Base-by-base conservation (phyloP, 257 asterid species). In the Nicotiana attenuata region DNA sequence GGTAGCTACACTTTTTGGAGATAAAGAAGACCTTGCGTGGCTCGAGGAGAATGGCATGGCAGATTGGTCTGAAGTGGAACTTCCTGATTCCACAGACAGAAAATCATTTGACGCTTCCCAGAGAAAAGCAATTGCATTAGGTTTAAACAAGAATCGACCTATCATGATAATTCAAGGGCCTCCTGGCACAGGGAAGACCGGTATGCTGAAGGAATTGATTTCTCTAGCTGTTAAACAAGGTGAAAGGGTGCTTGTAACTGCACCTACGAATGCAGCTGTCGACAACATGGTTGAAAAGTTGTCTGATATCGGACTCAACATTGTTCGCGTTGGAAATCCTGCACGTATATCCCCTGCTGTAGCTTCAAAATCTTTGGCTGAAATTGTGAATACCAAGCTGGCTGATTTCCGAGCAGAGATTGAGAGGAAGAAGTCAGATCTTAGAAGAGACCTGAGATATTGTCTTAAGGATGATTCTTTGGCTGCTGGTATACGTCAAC, bases 401-500 rank as follows among this genome's bases (percentile, higher is more conserved):
- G 90, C 90, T 61, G 97, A 90, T 86, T 95, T 92, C 87, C 93
- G 63, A 83, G 86, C 88, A 61, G 97, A 92, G 87, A 88, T 90
- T 56, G 94, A 91, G 90, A 93, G 98, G 85, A 95, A 95, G 91
- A 95, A 95, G 88, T 85, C 99, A 55, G 85, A 95, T 85, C 85
- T 95, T 68, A 91, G 97, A 88, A 93, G 89, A 90, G 99, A 95
- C 89, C 93, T 95, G 65, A 90, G 94, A 65, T 88, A 84, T 84
- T 95, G 99, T 90, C 86, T 95, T 59, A 91, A 85, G 75, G 99
- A 95, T 83, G 99, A 95, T 84, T 95, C 99, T 79, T 91, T 95
- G 86, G 99, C 99, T 68, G 93, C 99, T 33, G 99, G 99, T 57
- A 95, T 95, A 79, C 98, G 99, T 64, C 99, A 95, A 89, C 99